Conservation (phyloP, 1,284 basidiomycete species). For the Phellopilus nigrolimitatus region DNA sequence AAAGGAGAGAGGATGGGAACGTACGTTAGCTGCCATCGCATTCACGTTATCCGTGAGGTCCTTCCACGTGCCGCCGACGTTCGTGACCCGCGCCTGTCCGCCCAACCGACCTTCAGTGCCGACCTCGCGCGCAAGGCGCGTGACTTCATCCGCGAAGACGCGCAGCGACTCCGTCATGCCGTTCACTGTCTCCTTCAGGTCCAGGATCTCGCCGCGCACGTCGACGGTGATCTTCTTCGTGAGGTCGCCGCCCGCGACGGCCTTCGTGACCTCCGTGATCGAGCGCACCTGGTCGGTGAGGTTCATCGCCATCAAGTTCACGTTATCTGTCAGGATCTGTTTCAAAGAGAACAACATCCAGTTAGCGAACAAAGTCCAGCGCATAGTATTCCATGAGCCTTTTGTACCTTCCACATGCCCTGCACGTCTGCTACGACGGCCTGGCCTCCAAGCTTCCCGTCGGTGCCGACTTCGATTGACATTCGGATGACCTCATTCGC, state of each 20-base stretch:
- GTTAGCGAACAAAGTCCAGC: no score
- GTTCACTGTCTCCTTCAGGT: constrained; percentile 85
- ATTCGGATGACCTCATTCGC: constrained; percentile 85
- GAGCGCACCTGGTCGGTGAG: constrained; percentile 89
- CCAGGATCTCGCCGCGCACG: constrained; percentile 87
- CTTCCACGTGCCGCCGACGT: constrained; percentile 97
- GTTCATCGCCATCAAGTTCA: constrained; percentile 90
- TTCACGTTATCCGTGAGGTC: constrained; percentile 95
- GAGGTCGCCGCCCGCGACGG: constrained; percentile 85
- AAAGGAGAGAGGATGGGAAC: constrained; percentile 29
- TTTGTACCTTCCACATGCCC: constrained; percentile 93
- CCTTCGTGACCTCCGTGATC: constrained; percentile 83
- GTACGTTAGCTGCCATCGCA: constrained; percentile 78
- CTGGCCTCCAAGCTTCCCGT: constrained; percentile 95
- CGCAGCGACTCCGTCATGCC: constrained; percentile 87
- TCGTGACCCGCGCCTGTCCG: constrained; percentile 82
- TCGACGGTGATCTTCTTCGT: constrained; percentile 88
- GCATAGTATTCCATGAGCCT: no score
- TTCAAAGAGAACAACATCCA: not conserved
- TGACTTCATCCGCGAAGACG: constrained; percentile 87
- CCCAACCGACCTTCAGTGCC: constrained; percentile 88
- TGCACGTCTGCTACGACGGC: constrained; percentile 84
- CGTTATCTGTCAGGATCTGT: constrained; percentile 69
- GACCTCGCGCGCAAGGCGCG: constrained; percentile 83
- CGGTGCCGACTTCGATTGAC: constrained; percentile 89